Percentiles rank a stretch among this genome's conserved stretches.
phyloP scores from a whole-genome alignment of 331 rosid species.

The Telfairia occidentalis region DNA sequence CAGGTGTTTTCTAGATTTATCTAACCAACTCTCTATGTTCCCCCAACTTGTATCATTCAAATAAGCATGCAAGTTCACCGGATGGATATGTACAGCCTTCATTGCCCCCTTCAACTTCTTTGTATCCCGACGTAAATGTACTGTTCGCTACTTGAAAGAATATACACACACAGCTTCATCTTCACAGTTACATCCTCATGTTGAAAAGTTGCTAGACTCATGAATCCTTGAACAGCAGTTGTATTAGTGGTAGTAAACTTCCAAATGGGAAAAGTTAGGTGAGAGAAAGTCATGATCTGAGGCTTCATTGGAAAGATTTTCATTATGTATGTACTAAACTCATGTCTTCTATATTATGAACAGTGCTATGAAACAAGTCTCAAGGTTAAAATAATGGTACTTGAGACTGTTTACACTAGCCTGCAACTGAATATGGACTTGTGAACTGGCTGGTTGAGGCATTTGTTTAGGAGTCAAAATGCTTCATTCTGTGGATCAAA shows the following conservation, averaged over 20 bases:
- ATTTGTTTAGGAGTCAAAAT: neutral
- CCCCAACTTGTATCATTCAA: slow-evolving; percentile 21
- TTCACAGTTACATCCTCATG: neutral
- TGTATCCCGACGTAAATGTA: neutral
- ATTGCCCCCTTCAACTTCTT: neutral
- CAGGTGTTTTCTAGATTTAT: neutral
- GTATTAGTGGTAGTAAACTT: neutral
- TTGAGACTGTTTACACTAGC: neutral
- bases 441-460: neutral
- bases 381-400: neutral
- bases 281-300: neutral
- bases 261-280: neutral
- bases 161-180: slow-evolving; percentile 5
- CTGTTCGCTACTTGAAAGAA: neutral
- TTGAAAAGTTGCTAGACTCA: neutral
- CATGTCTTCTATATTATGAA: slow-evolving; percentile 1
- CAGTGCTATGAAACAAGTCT: neutral
- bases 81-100: slow-evolving; percentile 5
- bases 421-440: neutral
- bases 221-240: neutral
- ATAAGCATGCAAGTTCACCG: neutral
- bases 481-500: slow-evolving; percentile 18
- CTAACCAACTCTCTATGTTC: neutral
- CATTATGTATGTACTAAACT: neutral
- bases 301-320: neutral